These are phyloP conservation scores for Pythium pectinolyticum DNA, from an alignment of 352 stramenopile genomes.

Conservation along the genomic window DNA sequence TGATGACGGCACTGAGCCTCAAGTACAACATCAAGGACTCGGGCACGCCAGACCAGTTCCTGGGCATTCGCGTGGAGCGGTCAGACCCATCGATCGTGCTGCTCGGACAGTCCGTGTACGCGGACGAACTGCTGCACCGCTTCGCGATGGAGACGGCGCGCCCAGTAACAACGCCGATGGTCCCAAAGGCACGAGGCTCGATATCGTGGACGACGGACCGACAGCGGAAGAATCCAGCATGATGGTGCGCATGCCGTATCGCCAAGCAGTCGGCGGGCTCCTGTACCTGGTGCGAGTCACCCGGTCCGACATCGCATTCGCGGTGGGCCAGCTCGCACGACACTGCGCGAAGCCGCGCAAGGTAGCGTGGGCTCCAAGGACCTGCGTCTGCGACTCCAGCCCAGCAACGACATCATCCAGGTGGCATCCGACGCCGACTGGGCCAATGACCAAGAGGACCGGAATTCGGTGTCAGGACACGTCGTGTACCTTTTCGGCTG, in stretches of 20 bases:
- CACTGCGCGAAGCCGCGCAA: not conserved
- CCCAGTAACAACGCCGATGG: not conserved
- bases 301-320: conserved; percentile 9
- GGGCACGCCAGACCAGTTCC: not conserved
- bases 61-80: conserved; percentile 9
- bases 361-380: not conserved
- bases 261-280: conserved; percentile 5
- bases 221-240: not conserved
- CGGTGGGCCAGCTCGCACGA: conserved; percentile 3
- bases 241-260: conserved; percentile 4
- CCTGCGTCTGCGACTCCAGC: not conserved
- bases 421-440: conserved; percentile 18
- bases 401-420: not conserved
- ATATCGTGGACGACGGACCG: not conserved
- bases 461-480: conserved; percentile 14
- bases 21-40: conserved; percentile 13
- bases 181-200: not conserved
- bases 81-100: not conserved
- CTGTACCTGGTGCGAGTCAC: conserved; percentile 8
- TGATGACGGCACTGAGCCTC: not conserved
- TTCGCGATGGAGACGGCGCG: not conserved
- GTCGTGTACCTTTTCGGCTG: conserved; percentile 11
- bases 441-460: conserved; percentile 8
- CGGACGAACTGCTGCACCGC: conserved; percentile 2
- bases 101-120: not conserved